Conservation (phyloP, 192 early-diverging fungal genomes). For the Phycomyces blakesleeanus region DNA sequence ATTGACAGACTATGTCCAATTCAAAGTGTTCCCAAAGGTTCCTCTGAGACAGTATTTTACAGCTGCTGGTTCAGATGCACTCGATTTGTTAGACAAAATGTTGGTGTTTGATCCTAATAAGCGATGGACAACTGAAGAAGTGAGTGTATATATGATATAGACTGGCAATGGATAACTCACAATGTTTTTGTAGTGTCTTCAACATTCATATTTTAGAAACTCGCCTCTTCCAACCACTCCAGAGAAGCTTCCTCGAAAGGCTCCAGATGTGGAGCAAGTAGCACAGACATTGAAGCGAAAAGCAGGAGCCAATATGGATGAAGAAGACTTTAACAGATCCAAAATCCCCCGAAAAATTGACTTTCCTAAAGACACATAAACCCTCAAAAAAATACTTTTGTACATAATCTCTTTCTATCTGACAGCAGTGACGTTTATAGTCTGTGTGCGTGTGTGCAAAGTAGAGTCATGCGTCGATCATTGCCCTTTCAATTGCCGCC, state of each 20-base stretch:
- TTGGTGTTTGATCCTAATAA: slow-evolving; percentile 81
- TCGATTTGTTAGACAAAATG: slow-evolving; percentile 85
- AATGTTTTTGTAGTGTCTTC: slow-evolving; percentile 43
- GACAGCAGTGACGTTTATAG: too few relatives aligned
- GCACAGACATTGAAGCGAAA: slow-evolving; percentile 18
- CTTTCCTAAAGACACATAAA: neutral
- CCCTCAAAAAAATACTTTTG: too few relatives aligned
- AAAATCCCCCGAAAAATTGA: slow-evolving; percentile 4
- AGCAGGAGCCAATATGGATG: slow-evolving; percentile 2
- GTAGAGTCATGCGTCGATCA: too few relatives aligned
- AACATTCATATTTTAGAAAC: slow-evolving; percentile 75
- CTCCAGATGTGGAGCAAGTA: slow-evolving; percentile 22
- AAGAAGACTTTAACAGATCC: neutral
- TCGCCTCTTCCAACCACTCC: slow-evolving; percentile 66
- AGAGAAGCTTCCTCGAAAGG: slow-evolving; percentile 59
- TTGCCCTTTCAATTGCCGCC: too few relatives aligned
- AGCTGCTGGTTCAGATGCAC: slow-evolving; percentile 78
- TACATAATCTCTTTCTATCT: too few relatives aligned
- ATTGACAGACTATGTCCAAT: slow-evolving; percentile 70
- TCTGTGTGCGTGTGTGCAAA: too few relatives aligned
- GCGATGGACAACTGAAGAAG: slow-evolving; percentile 76
- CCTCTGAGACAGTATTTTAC: slow-evolving; percentile 74
- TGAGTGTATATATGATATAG: slow-evolving; percentile 28
- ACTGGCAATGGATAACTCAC: too few relatives aligned
- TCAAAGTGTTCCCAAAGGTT: slow-evolving; percentile 68